Conservation (phyloP, 2,329 filamentous ascomycete species). For the Colletotrichum sp. region DNA sequence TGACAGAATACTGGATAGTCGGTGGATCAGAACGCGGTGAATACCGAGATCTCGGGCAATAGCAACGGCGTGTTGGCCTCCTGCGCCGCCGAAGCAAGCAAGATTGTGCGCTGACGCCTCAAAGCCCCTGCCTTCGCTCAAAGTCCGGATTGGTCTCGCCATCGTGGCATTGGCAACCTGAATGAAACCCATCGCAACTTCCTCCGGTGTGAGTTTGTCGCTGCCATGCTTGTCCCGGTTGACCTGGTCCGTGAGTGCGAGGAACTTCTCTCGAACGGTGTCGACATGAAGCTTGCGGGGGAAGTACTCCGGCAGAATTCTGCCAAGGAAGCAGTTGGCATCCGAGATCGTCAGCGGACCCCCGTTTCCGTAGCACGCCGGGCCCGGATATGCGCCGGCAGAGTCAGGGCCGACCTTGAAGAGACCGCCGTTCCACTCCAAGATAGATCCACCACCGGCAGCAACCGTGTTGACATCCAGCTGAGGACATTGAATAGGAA, state of each 20-base stretch:
- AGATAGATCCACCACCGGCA: constrained; percentile 71
- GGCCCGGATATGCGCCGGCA: constrained; percentile 72
- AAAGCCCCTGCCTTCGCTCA: constrained; percentile 41
- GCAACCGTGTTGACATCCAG: constrained; percentile 84
- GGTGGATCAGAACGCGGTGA: constrained; percentile 45
- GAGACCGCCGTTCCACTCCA: constrained; percentile 75
- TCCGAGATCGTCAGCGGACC: constrained; percentile 76
- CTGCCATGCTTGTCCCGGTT: constrained; percentile 37
- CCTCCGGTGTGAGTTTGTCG: constrained; percentile 32
- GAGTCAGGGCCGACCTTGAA: constrained; percentile 77
- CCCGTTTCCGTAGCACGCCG: constrained; percentile 74
- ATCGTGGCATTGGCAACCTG: constrained; percentile 41
- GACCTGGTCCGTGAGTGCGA: constrained; percentile 44
- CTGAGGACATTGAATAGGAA: constrained; percentile 80
- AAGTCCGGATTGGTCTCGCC: constrained; percentile 37
- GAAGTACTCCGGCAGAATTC: constrained; percentile 66
- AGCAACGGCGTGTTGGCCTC: constrained; percentile 48
- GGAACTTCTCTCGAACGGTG: constrained; percentile 38
- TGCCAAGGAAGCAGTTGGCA: constrained; percentile 72
- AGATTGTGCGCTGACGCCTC: constrained; percentile 38
- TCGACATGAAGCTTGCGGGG: constrained; percentile 49
- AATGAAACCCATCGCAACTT: constrained; percentile 40
- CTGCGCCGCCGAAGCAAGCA: constrained; percentile 38
- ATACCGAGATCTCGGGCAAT: constrained; percentile 48
- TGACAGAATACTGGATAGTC: constrained; percentile 49